Percentiles rank a stretch among this genome's conserved stretches.
These are phyloP conservation scores for Pezicula rhizophila DNA, from an alignment of 2,329 filamentous ascomycete genomes.

Conservation along the genomic window DNA sequence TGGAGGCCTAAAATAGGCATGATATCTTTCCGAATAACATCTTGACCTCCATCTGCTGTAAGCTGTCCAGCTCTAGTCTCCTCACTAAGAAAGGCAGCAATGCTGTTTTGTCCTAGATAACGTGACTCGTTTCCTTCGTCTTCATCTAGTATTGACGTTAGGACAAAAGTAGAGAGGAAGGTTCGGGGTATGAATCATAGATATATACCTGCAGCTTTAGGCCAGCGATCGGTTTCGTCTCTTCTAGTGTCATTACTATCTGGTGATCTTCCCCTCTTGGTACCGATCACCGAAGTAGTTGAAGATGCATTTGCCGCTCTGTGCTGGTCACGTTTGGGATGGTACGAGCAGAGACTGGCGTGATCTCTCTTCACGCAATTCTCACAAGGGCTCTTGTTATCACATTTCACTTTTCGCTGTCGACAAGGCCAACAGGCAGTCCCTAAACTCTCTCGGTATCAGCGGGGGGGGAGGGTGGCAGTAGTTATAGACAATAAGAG, in stretches of 20 bases:
- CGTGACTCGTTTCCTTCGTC: constrained; percentile 49
- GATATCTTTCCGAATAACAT: constrained; percentile 55
- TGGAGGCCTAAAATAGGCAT: constrained; percentile 60
- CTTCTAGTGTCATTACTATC: constrained; percentile 19
- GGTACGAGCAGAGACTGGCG: constrained; percentile 59
- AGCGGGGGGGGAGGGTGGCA: too few relatives aligned
- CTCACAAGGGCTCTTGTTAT: constrained; percentile 63
- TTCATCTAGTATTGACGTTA: constrained; percentile 34
- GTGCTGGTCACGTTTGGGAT: constrained; percentile 45
- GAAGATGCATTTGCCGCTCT: constrained; percentile 13
- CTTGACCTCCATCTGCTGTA: constrained; percentile 40
- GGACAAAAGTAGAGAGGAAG: not conserved
- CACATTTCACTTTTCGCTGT: constrained; percentile 63
- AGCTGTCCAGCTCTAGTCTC: constrained; percentile 44
- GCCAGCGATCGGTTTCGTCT: constrained; percentile 26
- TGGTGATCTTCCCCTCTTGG: constrained; percentile 23
- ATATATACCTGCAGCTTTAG: constrained; percentile 24
- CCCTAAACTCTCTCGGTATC: constrained; percentile 12
- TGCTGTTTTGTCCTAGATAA: constrained; percentile 63
- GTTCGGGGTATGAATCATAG: not conserved
- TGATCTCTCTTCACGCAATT: constrained; percentile 64
- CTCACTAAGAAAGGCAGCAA: constrained; percentile 58
- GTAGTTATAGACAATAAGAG: not conserved
- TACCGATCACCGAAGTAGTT: constrained; percentile 13
- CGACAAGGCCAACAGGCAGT: constrained; percentile 56